These are phyloP conservation scores for Penicillium crustosum DNA, from an alignment of 2,329 filamentous ascomycete species.

Conservation along the genomic window DNA sequence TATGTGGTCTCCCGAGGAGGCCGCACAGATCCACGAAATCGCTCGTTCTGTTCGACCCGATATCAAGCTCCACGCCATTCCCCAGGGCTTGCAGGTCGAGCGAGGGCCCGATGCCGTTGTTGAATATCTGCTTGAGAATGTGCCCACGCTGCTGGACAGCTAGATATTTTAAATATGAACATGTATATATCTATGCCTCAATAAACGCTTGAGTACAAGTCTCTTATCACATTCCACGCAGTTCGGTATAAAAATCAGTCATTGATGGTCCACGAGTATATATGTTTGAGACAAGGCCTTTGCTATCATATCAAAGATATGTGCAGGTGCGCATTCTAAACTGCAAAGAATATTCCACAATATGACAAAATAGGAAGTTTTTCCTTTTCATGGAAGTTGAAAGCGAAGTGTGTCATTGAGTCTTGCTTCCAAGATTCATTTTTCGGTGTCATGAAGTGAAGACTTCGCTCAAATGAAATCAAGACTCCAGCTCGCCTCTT, in stretches of 20 bases:
- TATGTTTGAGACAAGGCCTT: no score
- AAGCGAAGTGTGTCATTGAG: no score
- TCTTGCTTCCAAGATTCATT: no score
- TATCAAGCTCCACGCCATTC: constrained; percentile 47
- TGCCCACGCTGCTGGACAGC: constrained; percentile 40
- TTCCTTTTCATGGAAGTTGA: no score
- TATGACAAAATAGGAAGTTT: no score
- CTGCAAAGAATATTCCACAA: no score
- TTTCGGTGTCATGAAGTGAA: no score
- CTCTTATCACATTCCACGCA: background rate
- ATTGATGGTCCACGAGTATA: background rate
- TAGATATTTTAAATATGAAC: constrained; percentile 10
- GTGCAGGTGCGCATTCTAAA: no score
- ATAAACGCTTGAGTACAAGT: background rate
- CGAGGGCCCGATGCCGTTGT: constrained; percentile 45
- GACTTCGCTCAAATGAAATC: no score
- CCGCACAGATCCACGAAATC: constrained; percentile 39
- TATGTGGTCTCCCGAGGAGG: constrained; percentile 53
- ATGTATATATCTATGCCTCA: background rate
- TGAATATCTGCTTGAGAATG: constrained; percentile 43
- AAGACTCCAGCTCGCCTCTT: no score
- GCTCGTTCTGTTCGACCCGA: constrained; percentile 38
- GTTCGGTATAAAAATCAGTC: background rate
- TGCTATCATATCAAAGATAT: no score
- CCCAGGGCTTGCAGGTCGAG: constrained; percentile 44